Base-by-base conservation (phyloP, 2,329 filamentous ascomycete species). In the Trichoderma atroviride region DNA sequence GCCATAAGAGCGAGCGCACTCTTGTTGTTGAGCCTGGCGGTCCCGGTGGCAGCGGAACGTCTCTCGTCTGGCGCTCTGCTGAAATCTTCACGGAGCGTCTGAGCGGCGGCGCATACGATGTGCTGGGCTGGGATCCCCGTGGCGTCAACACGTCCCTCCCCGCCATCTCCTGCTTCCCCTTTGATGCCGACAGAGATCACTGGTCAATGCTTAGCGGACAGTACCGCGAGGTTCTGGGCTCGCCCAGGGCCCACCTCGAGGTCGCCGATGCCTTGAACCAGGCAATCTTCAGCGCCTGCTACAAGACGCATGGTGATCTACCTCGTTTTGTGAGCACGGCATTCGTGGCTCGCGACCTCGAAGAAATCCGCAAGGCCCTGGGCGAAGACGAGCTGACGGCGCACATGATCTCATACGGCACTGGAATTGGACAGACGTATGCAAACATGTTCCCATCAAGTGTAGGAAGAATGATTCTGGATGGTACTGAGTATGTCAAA, bases 81-180 rank as follows among this genome's bases (percentile, higher is more conserved):
- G 79, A 84, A 68, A 65, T 70, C 0, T 70, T 83, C 43, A 80
- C 81, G 4, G 73, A 79, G 67, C 80, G 82, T 3, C 74, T 86
- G 14, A 83, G 82, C 68, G 79, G 79, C 37, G 78, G 80, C 27
- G 74, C 76, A 27, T 83, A 81, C 27, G 84, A 86, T 69, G 81
- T 86, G 6, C 74, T 87, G 16, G 83, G 84, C n/a, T 87, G 83
- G 81, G 85, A 87, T 63, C 85, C 85, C n/a, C 81, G 85, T 4
- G 85, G 85, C 1, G 83, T 86, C 65, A 86, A 86, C 72, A 74
- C 77, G 0, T 82, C 84, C 1, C 79, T 79, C 7, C 85, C 85
- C 0, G 74, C 80, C 4, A 73, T 83, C 2, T 75, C 82, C 1
- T 87, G 85, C 75, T 86, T 81, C 62, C 81, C 83, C 5, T 76